Conservation (phyloP, 495 filamentous ascomycete species). For the Penicillium desertorum region DNA sequence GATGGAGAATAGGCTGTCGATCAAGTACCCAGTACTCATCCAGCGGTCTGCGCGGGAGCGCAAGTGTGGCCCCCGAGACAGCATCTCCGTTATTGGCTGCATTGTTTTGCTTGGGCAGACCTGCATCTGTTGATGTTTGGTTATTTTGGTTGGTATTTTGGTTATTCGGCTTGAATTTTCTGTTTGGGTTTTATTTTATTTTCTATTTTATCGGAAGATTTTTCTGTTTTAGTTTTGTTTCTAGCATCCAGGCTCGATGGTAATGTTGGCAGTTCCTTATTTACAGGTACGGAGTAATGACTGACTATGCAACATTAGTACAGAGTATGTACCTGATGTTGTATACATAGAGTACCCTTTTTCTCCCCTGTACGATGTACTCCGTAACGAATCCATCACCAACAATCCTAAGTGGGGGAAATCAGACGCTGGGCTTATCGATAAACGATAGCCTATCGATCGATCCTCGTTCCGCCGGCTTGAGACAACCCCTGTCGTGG, state of each 20-base stretch:
- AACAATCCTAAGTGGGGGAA: constrained; percentile 2
- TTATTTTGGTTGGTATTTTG: constrained; percentile 6
- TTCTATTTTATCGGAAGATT: constrained; percentile 8
- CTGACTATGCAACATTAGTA: not conserved
- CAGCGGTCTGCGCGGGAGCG: constrained; percentile 41
- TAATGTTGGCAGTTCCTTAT: not conserved
- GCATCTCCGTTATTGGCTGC: constrained; percentile 44
- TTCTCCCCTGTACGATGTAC: not conserved
- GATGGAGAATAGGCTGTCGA: constrained; percentile 11
- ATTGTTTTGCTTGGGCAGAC: constrained; percentile 50
- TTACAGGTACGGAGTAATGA: not conserved
- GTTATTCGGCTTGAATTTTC: not conserved
- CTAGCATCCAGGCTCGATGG: not conserved
- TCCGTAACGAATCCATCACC: not conserved
- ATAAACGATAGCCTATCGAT: constrained; percentile 35
- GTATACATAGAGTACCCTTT: not conserved
- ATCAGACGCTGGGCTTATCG: constrained; percentile 20
- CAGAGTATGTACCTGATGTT: not conserved
- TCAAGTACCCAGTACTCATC: constrained; percentile 23
- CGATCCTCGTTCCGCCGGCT: constrained; percentile 8
- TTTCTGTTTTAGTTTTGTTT: not conserved
- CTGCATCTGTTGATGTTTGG: constrained; percentile 31
- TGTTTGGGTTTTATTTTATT: constrained; percentile 5
- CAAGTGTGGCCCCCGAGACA: constrained; percentile 21
- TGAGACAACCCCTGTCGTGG: constrained; percentile 20